Evolutionary conservation across 2,329 filamentous ascomycete species (phyloP), one percentile per base, ranked within the genome.

Genomic region (Arthrobotrys conoides): DNA sequence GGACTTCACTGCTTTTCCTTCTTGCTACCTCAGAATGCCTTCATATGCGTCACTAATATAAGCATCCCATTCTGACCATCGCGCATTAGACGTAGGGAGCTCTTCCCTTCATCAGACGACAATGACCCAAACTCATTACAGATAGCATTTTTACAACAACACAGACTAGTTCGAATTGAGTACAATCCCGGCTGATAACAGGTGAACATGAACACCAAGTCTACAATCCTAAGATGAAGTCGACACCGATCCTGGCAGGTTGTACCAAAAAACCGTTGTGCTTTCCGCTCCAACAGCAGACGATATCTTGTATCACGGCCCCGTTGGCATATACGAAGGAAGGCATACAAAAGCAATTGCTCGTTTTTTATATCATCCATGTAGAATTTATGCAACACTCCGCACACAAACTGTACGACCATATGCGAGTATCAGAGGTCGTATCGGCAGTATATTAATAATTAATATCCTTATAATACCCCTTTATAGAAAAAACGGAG

Each of bases 311-410:
- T 38, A 18, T 30, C 22, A 57, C 53, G 30, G 22, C 53, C 30
- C 2, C n/a, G 30, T 38, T 22, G 16, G 3, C 12, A 30, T 30
- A n/a, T n/a, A n/a, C n/a, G n/a, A n/a, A n/a, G n/a, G n/a, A n/a
- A n/a, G n/a, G 27, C 27, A 6, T 46, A 5, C n/a, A 46, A 46
- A 36, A 36, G 18, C 44, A n/a, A 12, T 22, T 59, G 55, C 55
- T 59, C 55, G 22, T 16, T 41, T 30, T 53, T 41, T 41, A 41
- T 59, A 41, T 59, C 30, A 22, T n/a, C 8, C 33, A 36, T 16
- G 44, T n/a, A 46, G 8, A 8, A 20, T 6, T 20, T 30, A 38
- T 55, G 49, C 30, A 38, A 16, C 5, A 33, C 33, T 30, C 22
- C 12, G 18, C 20, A 18, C 9, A 38, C 14, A 36, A 36, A 3